Evolutionary conservation across 2,329 filamentous ascomycete species (phyloP), one percentile per base, ranked within the genome.

Genomic region (Epichloe glyceriae): DNA sequence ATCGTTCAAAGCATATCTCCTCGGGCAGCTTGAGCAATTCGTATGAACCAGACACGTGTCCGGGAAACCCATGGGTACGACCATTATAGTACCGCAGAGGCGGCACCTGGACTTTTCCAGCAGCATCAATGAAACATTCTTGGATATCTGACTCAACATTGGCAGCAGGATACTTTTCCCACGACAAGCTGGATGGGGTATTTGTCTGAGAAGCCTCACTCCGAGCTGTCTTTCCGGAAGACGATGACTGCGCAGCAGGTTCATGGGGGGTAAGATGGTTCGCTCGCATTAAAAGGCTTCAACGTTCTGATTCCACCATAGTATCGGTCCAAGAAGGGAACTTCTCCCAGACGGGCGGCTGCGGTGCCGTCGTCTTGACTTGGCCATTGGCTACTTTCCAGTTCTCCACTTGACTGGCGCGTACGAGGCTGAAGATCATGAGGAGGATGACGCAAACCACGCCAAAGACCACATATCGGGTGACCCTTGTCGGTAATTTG

Each of bases 1-100:
- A 95, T 2, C 93, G 79, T 58, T 98, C 93, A 62, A 95, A 96
- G 69, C 93, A 98, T 45, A 96, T 79, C 60, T 95, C 85, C 57
- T 94, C 80, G 17, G 85, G 80, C 37, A 97, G 71, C 0, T 82
- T 84, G 12, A 97, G 68, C 40, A 91, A 66, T 10, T 89, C 81
- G 60, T 95, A 90, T 0, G 88, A 95, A n/a, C 93, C 93, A 61
- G 91, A 78, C 2, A 87, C 79, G 52, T 88, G 79, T 46, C 93
- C 80, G 0, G 93, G 93, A 64, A 95, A 94, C 1, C 90, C 91
- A 52, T 79, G 75, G 0, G 89, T 86, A 2, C 93, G 78, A 3
- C 91, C 91, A 11, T 83, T 73, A 58, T 86, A 90, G 57, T 84
- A 85, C 19, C 82, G 81, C 43, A 95, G 70, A 5, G 75, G 67